Evolutionary conservation across 139 green algal species (phyloP), one percentile per base, ranked within the genome.

Genomic region (Chlorella sp.): DNA sequence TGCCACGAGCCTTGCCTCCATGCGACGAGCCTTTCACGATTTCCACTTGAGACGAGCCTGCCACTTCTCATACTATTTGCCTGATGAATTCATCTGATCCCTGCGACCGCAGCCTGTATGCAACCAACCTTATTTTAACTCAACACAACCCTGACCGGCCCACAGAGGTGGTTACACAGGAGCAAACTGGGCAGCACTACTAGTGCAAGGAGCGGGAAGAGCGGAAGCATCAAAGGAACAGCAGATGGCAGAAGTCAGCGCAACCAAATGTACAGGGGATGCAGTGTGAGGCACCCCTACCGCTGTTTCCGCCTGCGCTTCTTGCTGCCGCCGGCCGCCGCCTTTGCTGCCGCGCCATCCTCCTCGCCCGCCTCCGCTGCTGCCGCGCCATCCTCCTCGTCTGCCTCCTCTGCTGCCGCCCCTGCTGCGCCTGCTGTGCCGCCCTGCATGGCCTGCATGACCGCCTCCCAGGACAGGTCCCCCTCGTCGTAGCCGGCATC

Each of bases 401-500:
- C 74, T 1, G 77, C n/a, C 51, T 56, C 60, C 68, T 79, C 22
- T 9, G 48, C 82, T 5, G 19, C 82, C 22, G 22, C 38, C 7
- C 16, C 65, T n/a, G 17, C 36, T 58, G 51, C 75, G 0, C 30
- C 78, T 4, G 41, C 41, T 48, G 41, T n/a, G 73, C 78, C 68
- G 74, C 73, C 78, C 85, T 94, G 92, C 84, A 98, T 81, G 40
- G 77, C 83, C 6, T 86, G 83, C 88, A 98, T 90, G 20, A 98
- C 94, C 16, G 95, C 95, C 88, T 98, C 95, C 94, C 94, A 98
- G 0, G 90, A 95, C 28, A 98, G 92, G 16, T 92, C 96, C 3
- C 83, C 88, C 1, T 95, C 92, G 32, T 93, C 93, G 69, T 97
- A 96, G 5, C 95, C 95, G 51, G 94, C 93, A 68, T 92, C 89